phyloP scores from a whole-genome alignment of 2,329 filamentous ascomycete genomes.

The Periconia sp. region DNA sequence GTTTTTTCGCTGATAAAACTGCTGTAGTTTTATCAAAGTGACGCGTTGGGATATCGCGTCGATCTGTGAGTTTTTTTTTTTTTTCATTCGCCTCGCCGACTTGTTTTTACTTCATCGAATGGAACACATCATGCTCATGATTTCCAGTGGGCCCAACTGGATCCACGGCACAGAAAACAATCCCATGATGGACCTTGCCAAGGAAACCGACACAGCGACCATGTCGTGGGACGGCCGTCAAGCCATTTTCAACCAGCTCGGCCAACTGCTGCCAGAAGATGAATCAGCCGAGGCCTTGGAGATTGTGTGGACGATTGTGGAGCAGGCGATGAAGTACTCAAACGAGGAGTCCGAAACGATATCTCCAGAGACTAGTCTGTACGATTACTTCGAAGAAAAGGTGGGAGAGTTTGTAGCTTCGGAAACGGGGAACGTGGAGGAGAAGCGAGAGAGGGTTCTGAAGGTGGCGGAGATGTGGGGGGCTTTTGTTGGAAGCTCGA shows the following conservation, averaged over 20 bases:
- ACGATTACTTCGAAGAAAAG: conserved; percentile 58
- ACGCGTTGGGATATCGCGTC: conserved; percentile 52
- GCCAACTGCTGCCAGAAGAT: conserved; percentile 51
- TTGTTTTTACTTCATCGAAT: neutral
- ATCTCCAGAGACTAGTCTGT: conserved; percentile 54
- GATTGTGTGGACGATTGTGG: conserved; percentile 68
- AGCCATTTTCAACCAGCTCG: conserved; percentile 60
- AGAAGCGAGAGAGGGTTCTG: conserved; percentile 53
- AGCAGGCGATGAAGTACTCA: conserved; percentile 67
- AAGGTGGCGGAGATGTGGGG: conserved; percentile 68
- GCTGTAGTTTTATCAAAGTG: conserved; percentile 52
- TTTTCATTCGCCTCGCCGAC: neutral
- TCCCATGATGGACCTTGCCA: conserved; percentile 68
- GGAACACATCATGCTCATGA: neutral
- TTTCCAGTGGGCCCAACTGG: conserved; percentile 69
- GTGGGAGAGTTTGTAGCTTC: conserved; percentile 47
- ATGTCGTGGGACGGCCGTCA: conserved; percentile 58
- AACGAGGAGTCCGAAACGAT: conserved; percentile 60
- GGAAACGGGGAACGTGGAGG: conserved; percentile 39
- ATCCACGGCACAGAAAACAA: conserved; percentile 74
- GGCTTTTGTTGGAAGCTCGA: conserved; percentile 67
- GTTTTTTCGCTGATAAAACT: conserved; percentile 9
- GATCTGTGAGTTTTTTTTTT: conserved; percentile 54
- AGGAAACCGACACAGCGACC: conserved; percentile 58
- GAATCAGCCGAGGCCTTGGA: conserved; percentile 46